These are phyloP conservation scores for Phylloporus sp. DNA, from an alignment of 768 basidiomycete species.

Conservation along the genomic window DNA sequence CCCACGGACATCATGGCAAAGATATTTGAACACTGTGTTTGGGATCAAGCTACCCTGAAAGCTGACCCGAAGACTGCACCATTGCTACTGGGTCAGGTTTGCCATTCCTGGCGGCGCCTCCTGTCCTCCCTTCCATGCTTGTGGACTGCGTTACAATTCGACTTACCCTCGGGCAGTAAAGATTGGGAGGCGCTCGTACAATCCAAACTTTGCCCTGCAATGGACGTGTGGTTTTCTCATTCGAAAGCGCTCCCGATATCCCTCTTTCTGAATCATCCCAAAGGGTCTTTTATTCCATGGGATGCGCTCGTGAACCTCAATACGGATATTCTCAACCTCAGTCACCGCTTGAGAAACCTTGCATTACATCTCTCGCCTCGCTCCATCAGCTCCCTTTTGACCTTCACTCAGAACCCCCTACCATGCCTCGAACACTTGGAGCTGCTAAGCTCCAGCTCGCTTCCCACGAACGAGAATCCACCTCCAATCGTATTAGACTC, in stretches of 20 bases:
- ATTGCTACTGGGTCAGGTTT: conserved; percentile 28
- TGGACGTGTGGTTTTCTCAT: conserved; percentile 30
- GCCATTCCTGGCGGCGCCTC: conserved; percentile 30
- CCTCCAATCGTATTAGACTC: conserved; percentile 22
- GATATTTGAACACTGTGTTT: conserved; percentile 23
- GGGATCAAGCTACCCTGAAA: conserved; percentile 6
- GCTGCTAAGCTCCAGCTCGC: conserved; percentile 22
- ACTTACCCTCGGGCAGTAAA: conserved; percentile 15
- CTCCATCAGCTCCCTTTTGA: conserved; percentile 25
- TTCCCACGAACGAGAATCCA: conserved; percentile 24
- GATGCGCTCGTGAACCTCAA: conserved; percentile 29
- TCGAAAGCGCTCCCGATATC: conserved; percentile 29
- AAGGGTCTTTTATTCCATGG: conserved; percentile 22
- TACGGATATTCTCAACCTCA: conserved; percentile 25
- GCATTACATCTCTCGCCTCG: conserved; percentile 20
- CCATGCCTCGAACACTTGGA: conserved; percentile 26
- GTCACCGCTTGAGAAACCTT: conserved; percentile 18
- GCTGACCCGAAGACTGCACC: conserved; percentile 17
- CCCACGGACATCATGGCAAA: conserved; percentile 29
- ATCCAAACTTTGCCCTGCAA: conserved; percentile 23
- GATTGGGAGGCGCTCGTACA: conserved; percentile 27
- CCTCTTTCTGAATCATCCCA: conserved; percentile 20
- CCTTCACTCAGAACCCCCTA: conserved; percentile 24
- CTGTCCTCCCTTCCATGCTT: conserved; percentile 26
- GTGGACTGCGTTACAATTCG: conserved; percentile 23